Conservation (phyloP, 1,284 basidiomycete species). For the Ceratorhiza oryzae-sativae region DNA sequence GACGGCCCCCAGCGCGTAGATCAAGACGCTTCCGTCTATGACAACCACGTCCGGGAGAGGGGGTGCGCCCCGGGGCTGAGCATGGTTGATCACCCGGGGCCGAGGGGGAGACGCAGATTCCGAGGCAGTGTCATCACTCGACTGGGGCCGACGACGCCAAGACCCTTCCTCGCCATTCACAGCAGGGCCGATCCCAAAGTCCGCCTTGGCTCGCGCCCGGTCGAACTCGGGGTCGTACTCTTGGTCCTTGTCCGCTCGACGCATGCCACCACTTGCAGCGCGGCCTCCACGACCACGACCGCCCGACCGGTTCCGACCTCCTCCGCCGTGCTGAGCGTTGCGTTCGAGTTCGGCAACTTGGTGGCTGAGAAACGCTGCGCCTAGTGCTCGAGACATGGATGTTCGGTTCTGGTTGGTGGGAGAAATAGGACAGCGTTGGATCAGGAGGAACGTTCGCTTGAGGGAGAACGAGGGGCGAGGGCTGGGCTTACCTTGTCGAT, state of each 20-base stretch:
- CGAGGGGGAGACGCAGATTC: slow-evolving; percentile 36
- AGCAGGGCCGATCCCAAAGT: slow-evolving; percentile 4
- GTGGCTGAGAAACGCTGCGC: slow-evolving; percentile 81
- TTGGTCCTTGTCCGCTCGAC: slow-evolving; percentile 29
- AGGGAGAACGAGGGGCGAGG: neutral
- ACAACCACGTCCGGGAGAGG: slow-evolving; percentile 69
- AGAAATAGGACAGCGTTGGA: neutral
- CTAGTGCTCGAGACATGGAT: slow-evolving; percentile 76
- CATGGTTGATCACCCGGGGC: slow-evolving; percentile 9
- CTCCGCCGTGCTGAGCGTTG: too few relatives aligned
- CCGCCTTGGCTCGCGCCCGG: slow-evolving; percentile 15
- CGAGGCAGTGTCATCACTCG: slow-evolving; percentile 32
- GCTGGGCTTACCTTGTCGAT: slow-evolving; percentile 31
- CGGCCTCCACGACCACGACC: slow-evolving; percentile 40
- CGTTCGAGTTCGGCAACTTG: slow-evolving; percentile 85
- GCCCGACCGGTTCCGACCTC: neutral
- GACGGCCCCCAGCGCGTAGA: slow-evolving; percentile 81
- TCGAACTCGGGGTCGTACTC: slow-evolving; percentile 32
- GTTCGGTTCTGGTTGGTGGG: slow-evolving; percentile 29
- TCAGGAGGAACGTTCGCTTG: neutral
- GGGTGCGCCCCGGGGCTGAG: neutral
- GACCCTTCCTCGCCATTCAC: slow-evolving; percentile 14
- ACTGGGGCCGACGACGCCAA: slow-evolving; percentile 29
- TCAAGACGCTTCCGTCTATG: slow-evolving; percentile 85
- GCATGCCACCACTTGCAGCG: slow-evolving; percentile 28